Conservation (phyloP, 305 asterid genomes). For the Petunia hybrid region DNA sequence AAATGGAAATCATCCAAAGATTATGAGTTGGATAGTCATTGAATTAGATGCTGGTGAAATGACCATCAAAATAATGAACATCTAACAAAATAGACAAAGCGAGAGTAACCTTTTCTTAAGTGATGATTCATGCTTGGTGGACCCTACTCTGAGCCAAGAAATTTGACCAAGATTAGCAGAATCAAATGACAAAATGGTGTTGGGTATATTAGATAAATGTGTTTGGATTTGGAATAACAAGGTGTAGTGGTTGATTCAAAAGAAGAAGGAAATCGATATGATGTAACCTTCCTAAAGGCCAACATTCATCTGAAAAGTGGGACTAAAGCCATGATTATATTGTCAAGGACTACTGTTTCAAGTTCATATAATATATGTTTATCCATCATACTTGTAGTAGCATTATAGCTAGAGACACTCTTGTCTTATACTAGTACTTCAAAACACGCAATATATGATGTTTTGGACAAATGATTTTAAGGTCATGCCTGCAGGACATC, state of each 20-base stretch:
- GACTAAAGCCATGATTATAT: slow-evolving; percentile 11
- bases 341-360: neutral
- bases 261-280: slow-evolving; percentile 1
- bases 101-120: neutral
- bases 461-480: slow-evolving; percentile 21
- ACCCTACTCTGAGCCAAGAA: neutral
- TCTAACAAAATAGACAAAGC: neutral
- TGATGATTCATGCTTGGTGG: neutral
- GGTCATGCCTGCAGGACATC: slow-evolving; percentile 15
- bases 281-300: slow-evolving; percentile 21
- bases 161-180: neutral
- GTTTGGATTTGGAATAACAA: neutral
- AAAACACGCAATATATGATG: neutral
- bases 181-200: neutral
- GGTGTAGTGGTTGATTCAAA: slow-evolving; percentile 25
- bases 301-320: slow-evolving; percentile 13
- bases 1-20: neutral
- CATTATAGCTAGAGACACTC: neutral
- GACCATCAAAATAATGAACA: neutral
- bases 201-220: neutral
- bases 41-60: neutral
- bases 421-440: slow-evolving; percentile 19
- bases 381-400: neutral
- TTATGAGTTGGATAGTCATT: slow-evolving; percentile 10
- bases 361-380: neutral